Evolutionary conservation across 169 alveolate species (phyloP).

Genomic region (Plasmodium adleri): DNA sequence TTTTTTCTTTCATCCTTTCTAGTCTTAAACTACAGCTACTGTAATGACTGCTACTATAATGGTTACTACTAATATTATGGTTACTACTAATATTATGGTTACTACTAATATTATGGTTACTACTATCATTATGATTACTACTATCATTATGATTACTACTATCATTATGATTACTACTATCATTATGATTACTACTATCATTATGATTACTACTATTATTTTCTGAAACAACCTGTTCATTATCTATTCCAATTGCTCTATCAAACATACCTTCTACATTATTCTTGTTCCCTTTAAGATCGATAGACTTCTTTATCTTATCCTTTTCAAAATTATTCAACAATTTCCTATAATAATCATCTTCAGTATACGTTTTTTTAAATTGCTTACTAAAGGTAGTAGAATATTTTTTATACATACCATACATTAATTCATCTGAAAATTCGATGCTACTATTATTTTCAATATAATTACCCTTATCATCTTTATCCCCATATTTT

Average conservation of each 20-base stretch:
- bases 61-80: neutral
- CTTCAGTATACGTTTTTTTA: conserved; percentile 37
- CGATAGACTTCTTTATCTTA: conserved; percentile 5
- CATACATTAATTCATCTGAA: conserved; percentile 21
- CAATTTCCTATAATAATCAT: conserved; percentile 11
- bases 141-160: neutral
- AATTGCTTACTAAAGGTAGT: conserved; percentile 19
- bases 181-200: neutral
- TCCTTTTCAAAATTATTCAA: neutral
- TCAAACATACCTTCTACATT: neutral
- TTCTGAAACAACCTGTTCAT: neutral
- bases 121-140: neutral
- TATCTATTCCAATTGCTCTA: neutral
- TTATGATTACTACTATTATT: neutral
- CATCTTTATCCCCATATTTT: conserved; percentile 12
- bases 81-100: neutral
- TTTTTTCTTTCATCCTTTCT: conserved; percentile 14
- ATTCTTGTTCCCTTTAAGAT: neutral
- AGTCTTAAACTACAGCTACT: neutral
- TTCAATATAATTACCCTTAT: conserved; percentile 24
- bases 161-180: neutral
- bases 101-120: neutral
- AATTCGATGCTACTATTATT: conserved; percentile 13
- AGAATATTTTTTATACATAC: conserved; percentile 31
- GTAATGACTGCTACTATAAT: conserved; percentile 1